These are phyloP conservation scores for Aspergillus luchuensis DNA, from an alignment of 2,329 filamentous ascomycete species.

Conservation along the genomic window DNA sequence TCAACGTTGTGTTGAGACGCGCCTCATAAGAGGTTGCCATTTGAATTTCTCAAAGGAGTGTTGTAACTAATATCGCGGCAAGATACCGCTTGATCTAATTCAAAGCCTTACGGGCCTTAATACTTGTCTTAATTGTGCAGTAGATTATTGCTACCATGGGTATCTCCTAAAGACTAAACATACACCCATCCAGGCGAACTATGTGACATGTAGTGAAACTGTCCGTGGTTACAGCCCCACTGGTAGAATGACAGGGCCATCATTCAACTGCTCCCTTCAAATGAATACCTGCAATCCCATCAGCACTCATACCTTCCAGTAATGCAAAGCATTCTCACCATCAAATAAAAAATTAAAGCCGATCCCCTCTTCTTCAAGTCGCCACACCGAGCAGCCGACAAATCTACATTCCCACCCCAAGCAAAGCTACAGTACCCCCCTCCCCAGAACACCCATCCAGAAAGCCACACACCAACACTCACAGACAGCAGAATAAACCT, in stretches of 20 bases:
- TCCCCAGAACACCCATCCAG: neutral
- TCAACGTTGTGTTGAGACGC: constrained; percentile 8
- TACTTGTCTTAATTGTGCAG: constrained; percentile 9
- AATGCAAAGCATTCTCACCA: neutral
- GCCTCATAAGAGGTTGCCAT: neutral
- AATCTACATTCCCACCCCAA: neutral
- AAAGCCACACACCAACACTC: neutral
- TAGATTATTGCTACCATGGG: constrained; percentile 26
- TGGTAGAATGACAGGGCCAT: neutral
- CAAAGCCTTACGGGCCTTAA: constrained; percentile 2
- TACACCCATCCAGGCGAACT: constrained; percentile 12
- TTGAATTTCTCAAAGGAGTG: constrained; percentile 8
- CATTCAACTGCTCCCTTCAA: neutral
- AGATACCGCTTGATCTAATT: constrained; percentile 10
- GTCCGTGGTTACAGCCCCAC: constrained; percentile 5
- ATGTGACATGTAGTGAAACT: constrained; percentile 11
- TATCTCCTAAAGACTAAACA: constrained; percentile 30
- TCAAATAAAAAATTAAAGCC: neutral
- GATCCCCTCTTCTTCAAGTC: neutral
- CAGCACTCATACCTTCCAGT: neutral
- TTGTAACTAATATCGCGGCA: constrained; percentile 8
- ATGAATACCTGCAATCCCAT: neutral
- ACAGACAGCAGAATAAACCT: neutral
- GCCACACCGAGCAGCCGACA: neutral
- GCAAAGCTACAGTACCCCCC: neutral